phyloP scores from a whole-genome alignment of 768 basidiomycete species.

The Tylopilus rubrobrunneus region DNA sequence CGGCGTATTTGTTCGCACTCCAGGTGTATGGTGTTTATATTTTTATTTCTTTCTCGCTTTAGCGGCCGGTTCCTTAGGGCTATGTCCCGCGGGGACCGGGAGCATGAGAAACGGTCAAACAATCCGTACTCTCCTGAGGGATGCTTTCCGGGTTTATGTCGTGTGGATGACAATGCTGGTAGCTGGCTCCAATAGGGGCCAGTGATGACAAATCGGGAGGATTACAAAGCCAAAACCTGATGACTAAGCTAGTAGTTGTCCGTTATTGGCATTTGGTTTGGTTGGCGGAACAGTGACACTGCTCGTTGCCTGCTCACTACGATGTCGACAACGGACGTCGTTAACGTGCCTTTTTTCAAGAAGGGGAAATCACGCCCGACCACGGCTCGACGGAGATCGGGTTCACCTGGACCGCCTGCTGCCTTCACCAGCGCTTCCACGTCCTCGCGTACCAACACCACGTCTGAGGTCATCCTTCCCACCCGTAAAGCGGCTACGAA shows the following conservation, averaged over 20 bases:
- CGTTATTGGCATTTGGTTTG: neutral
- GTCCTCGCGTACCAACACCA: conserved; percentile 19
- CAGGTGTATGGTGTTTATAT: neutral
- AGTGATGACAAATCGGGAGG: conserved; percentile 7
- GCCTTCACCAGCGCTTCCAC: conserved; percentile 20
- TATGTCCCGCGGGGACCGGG: neutral
- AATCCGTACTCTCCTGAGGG: neutral
- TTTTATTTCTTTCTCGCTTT: neutral
- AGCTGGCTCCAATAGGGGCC: conserved; percentile 1
- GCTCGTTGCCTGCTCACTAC: conserved; percentile 3
- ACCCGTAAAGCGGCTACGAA: conserved; percentile 62
- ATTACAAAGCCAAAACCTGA: conserved; percentile 8
- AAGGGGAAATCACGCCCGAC: conserved; percentile 77
- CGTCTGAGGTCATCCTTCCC: conserved; percentile 74
- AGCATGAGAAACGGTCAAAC: neutral
- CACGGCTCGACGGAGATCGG: conserved; percentile 70
- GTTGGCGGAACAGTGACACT: neutral
- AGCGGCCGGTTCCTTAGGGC: neutral
- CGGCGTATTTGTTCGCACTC: neutral
- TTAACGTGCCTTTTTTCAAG: conserved; percentile 85
- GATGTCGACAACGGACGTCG: conserved; percentile 33
- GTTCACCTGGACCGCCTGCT: conserved; percentile 46
- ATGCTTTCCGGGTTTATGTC: no score
- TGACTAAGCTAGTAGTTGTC: conserved; percentile 17
- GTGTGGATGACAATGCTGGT: no score